Percentiles rank a stretch among this genome's conserved stretches.
phyloP scores from a whole-genome alignment of 148 eudicot genomes.

The Heliamphora exappendiculata region DNA sequence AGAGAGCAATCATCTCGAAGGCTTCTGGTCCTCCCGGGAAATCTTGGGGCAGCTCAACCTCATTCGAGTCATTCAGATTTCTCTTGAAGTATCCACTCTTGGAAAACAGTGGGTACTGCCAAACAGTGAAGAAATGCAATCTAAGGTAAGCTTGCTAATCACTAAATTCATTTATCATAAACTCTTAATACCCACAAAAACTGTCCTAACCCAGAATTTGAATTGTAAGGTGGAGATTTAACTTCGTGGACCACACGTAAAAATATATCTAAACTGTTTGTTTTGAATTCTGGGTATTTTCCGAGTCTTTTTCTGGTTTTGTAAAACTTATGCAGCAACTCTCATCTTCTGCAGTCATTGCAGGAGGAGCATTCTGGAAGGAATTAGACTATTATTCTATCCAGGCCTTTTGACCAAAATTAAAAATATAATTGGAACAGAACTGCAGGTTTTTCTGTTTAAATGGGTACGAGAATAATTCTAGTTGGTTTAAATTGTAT shows the following conservation, averaged over 20 bases:
- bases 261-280: too few relatives aligned
- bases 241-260: too few relatives aligned
- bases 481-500: background rate
- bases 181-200: background rate
- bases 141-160: background rate
- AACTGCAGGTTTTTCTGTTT: background rate
- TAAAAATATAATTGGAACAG: too few relatives aligned
- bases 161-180: background rate
- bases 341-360: background rate
- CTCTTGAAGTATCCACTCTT: constrained; percentile 80
- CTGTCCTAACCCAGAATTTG: too few relatives aligned
- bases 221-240: too few relatives aligned
- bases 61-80: constrained; percentile 44
- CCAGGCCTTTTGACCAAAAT: background rate
- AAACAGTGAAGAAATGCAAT: background rate
- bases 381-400: background rate
- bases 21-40: constrained; percentile 92
- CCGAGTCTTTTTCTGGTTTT: too few relatives aligned
- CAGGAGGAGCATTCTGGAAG: background rate
- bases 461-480: background rate
- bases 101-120: constrained; percentile 57
- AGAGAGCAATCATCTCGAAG: constrained; percentile 84
- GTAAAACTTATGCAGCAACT: too few relatives aligned
- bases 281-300: too few relatives aligned
- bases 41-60: constrained; percentile 50